Evolutionary conservation across 148 eudicot genomes (phyloP).

Genomic region (Rhododendron simsii): DNA sequence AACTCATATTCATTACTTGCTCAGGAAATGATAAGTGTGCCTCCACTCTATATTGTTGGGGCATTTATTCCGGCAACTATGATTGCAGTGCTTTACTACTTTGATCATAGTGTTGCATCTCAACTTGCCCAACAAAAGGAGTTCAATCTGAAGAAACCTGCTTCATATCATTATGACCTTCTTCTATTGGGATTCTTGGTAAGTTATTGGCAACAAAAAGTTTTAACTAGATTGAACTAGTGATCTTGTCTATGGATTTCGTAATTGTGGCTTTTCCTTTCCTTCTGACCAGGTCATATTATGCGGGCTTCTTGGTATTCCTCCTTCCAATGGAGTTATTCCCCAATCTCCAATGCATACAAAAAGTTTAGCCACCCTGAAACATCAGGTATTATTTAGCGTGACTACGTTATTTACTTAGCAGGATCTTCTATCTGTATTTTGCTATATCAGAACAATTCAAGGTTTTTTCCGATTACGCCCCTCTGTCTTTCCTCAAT

Average conservation of each 20-base stretch:
- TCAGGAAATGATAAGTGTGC: constrained; percentile 93
- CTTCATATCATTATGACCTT: constrained; percentile 96
- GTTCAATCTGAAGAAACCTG: constrained; percentile 89
- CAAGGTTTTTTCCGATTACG: not conserved
- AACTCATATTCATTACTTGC: not conserved
- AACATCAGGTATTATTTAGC: constrained; percentile 69
- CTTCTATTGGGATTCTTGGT: constrained; percentile 93
- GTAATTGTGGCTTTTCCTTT: not conserved
- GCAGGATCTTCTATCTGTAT: not conserved
- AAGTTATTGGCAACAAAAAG: constrained; percentile 4
- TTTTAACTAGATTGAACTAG: not conserved
- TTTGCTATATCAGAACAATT: not conserved
- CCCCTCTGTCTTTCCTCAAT: not conserved
- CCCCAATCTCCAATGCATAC: constrained; percentile 99
- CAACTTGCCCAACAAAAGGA: constrained; percentile 96
- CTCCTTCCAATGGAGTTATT: constrained; percentile 98
- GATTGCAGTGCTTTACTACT: constrained; percentile 98
- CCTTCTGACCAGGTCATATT: constrained; percentile 52
- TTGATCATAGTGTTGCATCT: constrained; percentile 99
- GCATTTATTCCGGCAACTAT: constrained; percentile 98
- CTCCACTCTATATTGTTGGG: constrained; percentile 76
- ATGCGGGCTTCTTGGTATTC: constrained; percentile 93
- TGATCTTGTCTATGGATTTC: not conserved
- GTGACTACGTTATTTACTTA: not conserved
- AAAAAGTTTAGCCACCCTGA: constrained; percentile 93